phyloP scores from a whole-genome alignment of 2,329 filamentous ascomycete genomes.

The Gyromitra esculenta region DNA sequence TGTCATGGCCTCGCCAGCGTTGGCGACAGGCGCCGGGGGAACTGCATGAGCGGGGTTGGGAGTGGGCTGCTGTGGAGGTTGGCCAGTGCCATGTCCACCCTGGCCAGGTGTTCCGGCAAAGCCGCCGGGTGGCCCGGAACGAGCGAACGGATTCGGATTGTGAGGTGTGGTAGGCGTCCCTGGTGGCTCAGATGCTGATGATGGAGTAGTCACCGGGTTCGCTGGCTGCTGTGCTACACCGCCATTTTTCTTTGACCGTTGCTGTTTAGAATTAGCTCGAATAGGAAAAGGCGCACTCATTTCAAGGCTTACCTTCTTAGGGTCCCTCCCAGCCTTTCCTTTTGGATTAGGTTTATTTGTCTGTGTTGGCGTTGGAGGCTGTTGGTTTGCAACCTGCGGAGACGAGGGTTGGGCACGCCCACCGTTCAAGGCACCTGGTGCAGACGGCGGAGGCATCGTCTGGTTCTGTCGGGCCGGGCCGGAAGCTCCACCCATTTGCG shows the following conservation, averaged over 20 bases:
- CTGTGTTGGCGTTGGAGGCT: slow-evolving; percentile 80
- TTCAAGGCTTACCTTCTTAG: slow-evolving; percentile 70
- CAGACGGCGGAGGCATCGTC: slow-evolving; percentile 74
- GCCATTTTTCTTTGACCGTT: slow-evolving; percentile 72
- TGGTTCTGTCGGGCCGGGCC: slow-evolving; percentile 73
- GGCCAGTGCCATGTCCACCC: slow-evolving; percentile 62
- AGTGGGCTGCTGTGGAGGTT: slow-evolving; percentile 62
- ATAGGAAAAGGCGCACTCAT: slow-evolving; percentile 58
- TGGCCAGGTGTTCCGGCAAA: slow-evolving; percentile 54
- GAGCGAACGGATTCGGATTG: slow-evolving; percentile 65
- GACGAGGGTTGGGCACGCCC: slow-evolving; percentile 68
- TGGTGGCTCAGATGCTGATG: slow-evolving; percentile 66
- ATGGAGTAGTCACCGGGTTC: slow-evolving; percentile 61
- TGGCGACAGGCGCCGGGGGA: slow-evolving; percentile 61
- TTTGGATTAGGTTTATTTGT: slow-evolving; percentile 77
- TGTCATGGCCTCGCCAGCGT: slow-evolving; percentile 24
- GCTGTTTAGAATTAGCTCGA: slow-evolving; percentile 60
- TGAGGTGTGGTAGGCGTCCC: slow-evolving; percentile 72
- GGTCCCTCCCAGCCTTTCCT: slow-evolving; percentile 75
- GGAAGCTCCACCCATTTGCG: slow-evolving; percentile 62
- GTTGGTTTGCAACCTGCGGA: slow-evolving; percentile 71
- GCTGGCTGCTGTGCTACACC: slow-evolving; percentile 65
- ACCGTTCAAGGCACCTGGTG: slow-evolving; percentile 67
- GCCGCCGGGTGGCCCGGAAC: slow-evolving; percentile 32
- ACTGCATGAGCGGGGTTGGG: slow-evolving; percentile 61